These are phyloP conservation scores for Protomyces lactucae-debilis DNA, from an alignment of 1,139 yeast species.

Conservation along the genomic window DNA sequence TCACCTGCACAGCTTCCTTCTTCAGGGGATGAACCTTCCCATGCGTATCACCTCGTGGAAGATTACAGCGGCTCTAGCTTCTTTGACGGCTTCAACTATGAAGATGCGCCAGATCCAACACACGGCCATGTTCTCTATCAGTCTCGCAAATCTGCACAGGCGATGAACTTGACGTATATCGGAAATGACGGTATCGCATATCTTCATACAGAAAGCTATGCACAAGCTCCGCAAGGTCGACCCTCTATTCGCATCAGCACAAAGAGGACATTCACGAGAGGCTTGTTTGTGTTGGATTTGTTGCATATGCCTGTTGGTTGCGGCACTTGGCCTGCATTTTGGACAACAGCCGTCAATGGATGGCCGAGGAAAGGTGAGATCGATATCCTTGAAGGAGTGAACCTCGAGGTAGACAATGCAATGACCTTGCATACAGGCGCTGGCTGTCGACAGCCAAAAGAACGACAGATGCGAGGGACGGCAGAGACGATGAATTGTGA, in stretches of 20 bases:
- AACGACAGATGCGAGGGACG: constrained; percentile 13
- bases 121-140: constrained; percentile 26
- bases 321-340: constrained; percentile 30
- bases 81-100: constrained; percentile 26
- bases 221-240: constrained; percentile 19
- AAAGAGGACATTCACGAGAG: constrained; percentile 11
- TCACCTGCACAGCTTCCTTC: constrained; percentile 3
- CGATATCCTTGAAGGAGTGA: constrained; percentile 29
- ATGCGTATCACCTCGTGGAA: background rate
- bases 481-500: constrained; percentile 21
- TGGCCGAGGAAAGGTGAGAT: constrained; percentile 29
- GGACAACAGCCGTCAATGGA: constrained; percentile 22
- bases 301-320: constrained; percentile 28
- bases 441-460: constrained; percentile 24
- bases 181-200: constrained; percentile 22
- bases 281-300: constrained; percentile 25
- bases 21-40: background rate
- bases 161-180: constrained; percentile 18
- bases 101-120: constrained; percentile 27
- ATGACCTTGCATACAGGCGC: constrained; percentile 25
- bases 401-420: constrained; percentile 10
- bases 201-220: constrained; percentile 16
- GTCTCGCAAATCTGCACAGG: constrained; percentile 6
- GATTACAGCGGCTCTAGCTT: constrained; percentile 11
- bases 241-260: constrained; percentile 23